These are phyloP conservation scores for Fabrea salina DNA, from an alignment of 169 alveolate genomes.

Conservation along the genomic window DNA sequence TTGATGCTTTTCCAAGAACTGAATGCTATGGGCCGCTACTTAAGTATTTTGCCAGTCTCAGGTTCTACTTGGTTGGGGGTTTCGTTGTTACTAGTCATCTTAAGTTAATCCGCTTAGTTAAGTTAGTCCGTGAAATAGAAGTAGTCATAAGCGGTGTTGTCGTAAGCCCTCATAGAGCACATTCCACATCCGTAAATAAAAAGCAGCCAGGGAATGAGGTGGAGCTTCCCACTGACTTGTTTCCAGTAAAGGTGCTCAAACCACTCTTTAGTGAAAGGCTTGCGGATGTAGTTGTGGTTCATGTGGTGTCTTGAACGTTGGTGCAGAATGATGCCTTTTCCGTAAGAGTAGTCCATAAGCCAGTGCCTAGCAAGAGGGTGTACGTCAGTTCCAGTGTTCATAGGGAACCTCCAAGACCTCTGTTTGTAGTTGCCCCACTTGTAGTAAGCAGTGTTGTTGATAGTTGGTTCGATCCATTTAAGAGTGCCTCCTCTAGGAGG, in stretches of 20 bases:
- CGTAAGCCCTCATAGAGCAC: slow-evolving; percentile 45
- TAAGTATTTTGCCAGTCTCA: no score
- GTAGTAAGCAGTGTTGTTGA: slow-evolving; percentile 23
- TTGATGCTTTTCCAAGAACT: no score
- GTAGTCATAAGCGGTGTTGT: slow-evolving; percentile 68
- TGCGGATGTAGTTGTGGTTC: slow-evolving; percentile 32
- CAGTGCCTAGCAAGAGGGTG: slow-evolving; percentile 33
- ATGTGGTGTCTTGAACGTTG: slow-evolving; percentile 11
- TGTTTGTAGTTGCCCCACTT: slow-evolving; percentile 31
- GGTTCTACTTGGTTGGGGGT: no score
- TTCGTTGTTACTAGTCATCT: no score
- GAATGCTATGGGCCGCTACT: no score
- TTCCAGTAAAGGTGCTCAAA: slow-evolving; percentile 1
- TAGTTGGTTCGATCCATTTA: slow-evolving; percentile 32
- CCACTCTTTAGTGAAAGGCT: slow-evolving; percentile 31
- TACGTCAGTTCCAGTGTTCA: slow-evolving; percentile 27
- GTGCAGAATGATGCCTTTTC: slow-evolving; percentile 28
- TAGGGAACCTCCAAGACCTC: slow-evolving; percentile 32
- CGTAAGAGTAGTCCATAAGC: slow-evolving; percentile 23
- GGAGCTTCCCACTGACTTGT: background rate
- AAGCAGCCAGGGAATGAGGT: slow-evolving; percentile 26
- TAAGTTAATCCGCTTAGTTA: no score
- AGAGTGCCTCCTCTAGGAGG: slow-evolving; percentile 40
- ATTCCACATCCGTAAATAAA: slow-evolving; percentile 23
- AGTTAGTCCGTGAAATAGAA: slow-evolving; percentile 62